Evolutionary conservation across 768 basidiomycete species (phyloP).

Genomic region (Gloeopeniophorella convolvens): DNA sequence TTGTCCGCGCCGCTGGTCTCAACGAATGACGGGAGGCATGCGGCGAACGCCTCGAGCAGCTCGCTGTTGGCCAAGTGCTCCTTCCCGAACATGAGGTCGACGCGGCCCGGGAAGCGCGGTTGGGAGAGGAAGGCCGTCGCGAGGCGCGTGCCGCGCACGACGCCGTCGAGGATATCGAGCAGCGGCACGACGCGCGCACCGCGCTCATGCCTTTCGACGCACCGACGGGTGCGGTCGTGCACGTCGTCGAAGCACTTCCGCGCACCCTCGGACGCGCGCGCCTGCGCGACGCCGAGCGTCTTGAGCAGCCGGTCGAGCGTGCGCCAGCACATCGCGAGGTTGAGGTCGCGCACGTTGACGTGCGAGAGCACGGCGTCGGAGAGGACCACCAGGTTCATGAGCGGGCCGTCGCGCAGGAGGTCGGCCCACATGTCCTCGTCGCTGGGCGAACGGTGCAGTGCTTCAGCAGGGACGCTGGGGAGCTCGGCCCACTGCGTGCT

Average conservation of each 20-base stretch:
- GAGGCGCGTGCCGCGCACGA: neutral
- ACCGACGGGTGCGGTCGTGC: neutral
- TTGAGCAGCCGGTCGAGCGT: conserved; percentile 6
- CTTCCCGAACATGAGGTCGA: neutral
- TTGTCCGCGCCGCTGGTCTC: neutral
- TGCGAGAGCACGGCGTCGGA: neutral
- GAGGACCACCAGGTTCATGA: conserved; percentile 2
- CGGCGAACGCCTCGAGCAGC: neutral
- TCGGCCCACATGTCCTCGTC: neutral
- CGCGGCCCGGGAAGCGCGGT: neutral
- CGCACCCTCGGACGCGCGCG: neutral
- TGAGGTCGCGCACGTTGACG: neutral
- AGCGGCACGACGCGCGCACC: neutral
- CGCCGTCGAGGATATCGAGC: neutral
- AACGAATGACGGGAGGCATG: neutral
- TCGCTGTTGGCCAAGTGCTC: neutral
- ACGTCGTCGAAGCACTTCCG: neutral
- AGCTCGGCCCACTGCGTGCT: too few relatives aligned
- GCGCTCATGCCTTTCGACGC: neutral
- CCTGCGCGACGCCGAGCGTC: neutral
- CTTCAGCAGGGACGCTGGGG: neutral
- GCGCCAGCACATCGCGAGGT: conserved; percentile 8
- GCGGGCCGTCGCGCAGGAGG: conserved; percentile 4
- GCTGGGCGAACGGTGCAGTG: neutral
- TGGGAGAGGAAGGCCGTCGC: neutral